Evolutionary conservation across 208 protist species (phyloP), one percentile per base, ranked within the genome.

Genomic region (Crithidia thermophila): DNA sequence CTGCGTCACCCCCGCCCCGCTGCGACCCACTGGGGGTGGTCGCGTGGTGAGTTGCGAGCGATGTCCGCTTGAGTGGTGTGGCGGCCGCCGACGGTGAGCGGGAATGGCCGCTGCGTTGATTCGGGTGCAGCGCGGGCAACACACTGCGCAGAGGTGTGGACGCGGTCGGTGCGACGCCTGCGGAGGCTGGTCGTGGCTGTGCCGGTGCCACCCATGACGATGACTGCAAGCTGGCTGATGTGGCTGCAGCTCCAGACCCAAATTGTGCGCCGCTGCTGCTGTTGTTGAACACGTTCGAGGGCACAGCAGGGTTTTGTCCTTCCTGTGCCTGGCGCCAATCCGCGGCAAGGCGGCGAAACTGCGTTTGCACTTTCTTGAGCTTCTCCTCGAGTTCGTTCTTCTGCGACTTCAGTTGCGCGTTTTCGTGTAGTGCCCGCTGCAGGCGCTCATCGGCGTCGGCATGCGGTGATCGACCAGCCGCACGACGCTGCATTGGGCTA

Each of bases 391-490:
- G 52, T 16, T 89, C 79, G 27, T 77, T 81, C 20, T 75, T 64
- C 47, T 91, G 72, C 13, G 62, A 50, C 63, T 93, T 92, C 8
- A 96, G 81, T 4, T 71, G 59, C 3, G 71, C 40, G 55, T 91
- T 92, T 58, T 93, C 90, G 9, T 94, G 77, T 52, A 89, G 50
- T 5, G 81, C 74, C 20, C 84, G 79, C 66, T 94, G 87, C 31
- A 95, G 79, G 9, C 77, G 75, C 20, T 95, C 87, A 16, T 93
- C 85, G 4, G 72, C 37, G 20, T 81, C 79, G 31, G 55, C 42
- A 1, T 57, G 23, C 13, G 68, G 43, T 16, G 64, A 51, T 13
- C 50, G 64, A 10, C 37, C 61, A 31, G 67, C 53, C 0, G 52
- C 52, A 67, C 72, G 55, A 7, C 51, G 75, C 30, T 65, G 59